Base-by-base conservation (phyloP, 495 filamentous ascomycete genomes). In the Annulohypoxylon moriforme region DNA sequence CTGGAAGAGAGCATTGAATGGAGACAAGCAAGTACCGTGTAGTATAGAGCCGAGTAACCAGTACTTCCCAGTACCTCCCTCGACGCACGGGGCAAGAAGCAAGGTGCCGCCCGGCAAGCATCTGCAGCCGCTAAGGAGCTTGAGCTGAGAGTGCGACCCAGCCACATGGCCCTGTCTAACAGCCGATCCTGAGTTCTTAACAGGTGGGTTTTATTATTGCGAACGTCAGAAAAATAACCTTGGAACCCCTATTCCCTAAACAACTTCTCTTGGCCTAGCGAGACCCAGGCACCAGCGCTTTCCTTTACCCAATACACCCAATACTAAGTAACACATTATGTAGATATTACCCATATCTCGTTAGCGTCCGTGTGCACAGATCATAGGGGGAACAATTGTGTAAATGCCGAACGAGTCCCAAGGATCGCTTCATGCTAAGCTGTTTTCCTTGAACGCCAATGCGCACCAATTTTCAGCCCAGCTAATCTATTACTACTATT, bases 111-210 rank as follows among this genome's bases (percentile, higher is more conserved):
- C 59, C 71, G 71, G 71, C 71, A 73, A 73, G 71, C 71, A 44
- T 69, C 71, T 73, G 71, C 71, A 73, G 66, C 71, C 66, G 66
- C 71, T 67, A 73, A 73, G 67, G 68, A 69, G 71, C 66, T 73
- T 67, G 64, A 73, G 66, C 66, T 73, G 71, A 73, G 71, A 73
- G 71, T 73, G 56, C 71, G 61, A 73, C 71, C 71, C 66, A 69
- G 71, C 71, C 71, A 69, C 71, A 73, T 73, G 71, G 71, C 71
- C 71, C 71, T 73, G 71, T 73, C 62, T 22, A 68, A 73, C 71
- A 73, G 71, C 71, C 66, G 71, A 73, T 73, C 71, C 62, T 62
- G 14, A 65, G 47, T 66, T 69, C 62, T 63, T 69, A 65, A 59
- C 36, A 61, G 62, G 61, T 66, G 56, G 56, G 60, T 69, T 69